phyloP scores from a whole-genome alignment of 805 yeast species.

The Saturnispora silvae region DNA sequence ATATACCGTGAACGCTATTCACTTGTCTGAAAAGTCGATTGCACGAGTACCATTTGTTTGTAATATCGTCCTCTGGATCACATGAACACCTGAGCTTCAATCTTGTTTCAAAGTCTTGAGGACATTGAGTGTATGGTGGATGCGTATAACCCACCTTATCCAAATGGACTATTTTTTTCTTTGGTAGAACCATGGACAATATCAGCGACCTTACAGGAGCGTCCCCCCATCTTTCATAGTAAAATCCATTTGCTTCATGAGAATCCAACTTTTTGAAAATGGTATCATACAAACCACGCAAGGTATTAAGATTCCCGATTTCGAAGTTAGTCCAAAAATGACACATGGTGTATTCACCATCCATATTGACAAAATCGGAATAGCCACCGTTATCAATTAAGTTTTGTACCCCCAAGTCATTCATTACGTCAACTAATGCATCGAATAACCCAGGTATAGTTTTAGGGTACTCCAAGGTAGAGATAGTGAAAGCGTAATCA shows the following conservation, averaged over 20 bases:
- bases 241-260: conserved; percentile 61
- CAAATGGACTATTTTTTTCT: conserved; percentile 61
- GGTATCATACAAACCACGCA: conserved; percentile 30
- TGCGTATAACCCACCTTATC: conserved; percentile 74
- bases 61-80: conserved; percentile 56
- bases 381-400: conserved; percentile 34
- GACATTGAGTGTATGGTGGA: conserved; percentile 73
- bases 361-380: conserved; percentile 53
- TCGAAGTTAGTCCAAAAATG: conserved; percentile 90
- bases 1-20: conserved; percentile 23
- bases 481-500: conserved; percentile 64
- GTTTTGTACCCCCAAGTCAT: conserved; percentile 27
- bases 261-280: conserved; percentile 37
- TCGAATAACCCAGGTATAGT: conserved; percentile 50
- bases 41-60: conserved; percentile 36
- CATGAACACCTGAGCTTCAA: conserved; percentile 56
- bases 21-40: conserved; percentile 19
- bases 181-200: conserved; percentile 60
- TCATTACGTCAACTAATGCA: conserved; percentile 27
- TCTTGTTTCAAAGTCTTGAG: conserved; percentile 48
- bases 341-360: conserved; percentile 58
- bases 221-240: conserved; percentile 88
- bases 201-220: conserved; percentile 71
- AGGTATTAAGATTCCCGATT: conserved; percentile 60
- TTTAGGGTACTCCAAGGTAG: conserved; percentile 57